These are phyloP conservation scores for Elaeis guineensis DNA, from an alignment of 176 grass and related monocot genomes.

Conservation along the genomic window DNA sequence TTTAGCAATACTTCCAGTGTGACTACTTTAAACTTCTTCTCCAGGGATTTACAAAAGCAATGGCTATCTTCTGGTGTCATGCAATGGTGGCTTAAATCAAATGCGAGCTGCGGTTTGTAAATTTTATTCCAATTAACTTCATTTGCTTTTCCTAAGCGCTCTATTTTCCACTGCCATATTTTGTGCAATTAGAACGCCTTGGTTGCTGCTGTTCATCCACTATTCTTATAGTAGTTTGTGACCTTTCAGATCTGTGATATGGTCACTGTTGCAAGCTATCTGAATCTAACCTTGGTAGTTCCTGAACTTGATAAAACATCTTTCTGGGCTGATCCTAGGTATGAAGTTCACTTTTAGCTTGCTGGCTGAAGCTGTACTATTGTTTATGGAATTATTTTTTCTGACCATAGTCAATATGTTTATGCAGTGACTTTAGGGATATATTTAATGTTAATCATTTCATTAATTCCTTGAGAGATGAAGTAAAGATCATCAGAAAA, in stretches of 20 bases:
- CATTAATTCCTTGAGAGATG: conserved; percentile 83
- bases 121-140: conserved; percentile 10
- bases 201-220: not conserved
- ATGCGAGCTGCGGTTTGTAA: conserved; percentile 82
- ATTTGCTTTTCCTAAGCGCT: conserved; percentile 1
- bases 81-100: conserved; percentile 96
- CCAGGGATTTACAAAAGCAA: conserved; percentile 83
- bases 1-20: too few species aligned
- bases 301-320: conserved; percentile 97
- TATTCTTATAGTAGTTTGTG: conserved; percentile 5
- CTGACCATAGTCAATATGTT: too few species aligned
- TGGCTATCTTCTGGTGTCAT: conserved; percentile 77
- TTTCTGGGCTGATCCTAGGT: conserved; percentile 99
- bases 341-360: conserved; percentile 9
- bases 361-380: too few species aligned
- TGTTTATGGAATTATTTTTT: too few species aligned
- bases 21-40: not conserved
- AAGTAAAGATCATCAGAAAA: conserved; percentile 82
- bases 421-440: conserved; percentile 73
- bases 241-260: conserved; percentile 86
- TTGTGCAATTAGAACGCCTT: too few species aligned
- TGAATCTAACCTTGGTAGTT: conserved; percentile 89
- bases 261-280: conserved; percentile 79
- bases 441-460: conserved; percentile 92
- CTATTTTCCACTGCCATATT: conserved; percentile 1